These are phyloP conservation scores for Claviceps africana DNA, from an alignment of 2,329 filamentous ascomycete genomes.

Conservation along the genomic window DNA sequence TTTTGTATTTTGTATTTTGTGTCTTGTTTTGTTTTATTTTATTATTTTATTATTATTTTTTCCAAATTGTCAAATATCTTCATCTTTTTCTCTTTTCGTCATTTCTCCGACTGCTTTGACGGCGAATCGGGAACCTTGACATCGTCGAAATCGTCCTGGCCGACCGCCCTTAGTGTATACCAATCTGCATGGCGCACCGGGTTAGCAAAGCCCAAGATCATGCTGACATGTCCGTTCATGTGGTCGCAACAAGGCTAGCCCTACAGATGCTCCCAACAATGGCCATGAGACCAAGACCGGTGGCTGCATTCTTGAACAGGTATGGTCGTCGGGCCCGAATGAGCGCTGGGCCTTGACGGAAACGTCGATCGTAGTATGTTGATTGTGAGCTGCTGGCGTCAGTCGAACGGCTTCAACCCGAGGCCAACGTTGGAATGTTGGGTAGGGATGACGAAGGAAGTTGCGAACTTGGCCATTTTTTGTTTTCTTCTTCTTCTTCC, in stretches of 20 bases:
- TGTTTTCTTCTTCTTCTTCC: neutral
- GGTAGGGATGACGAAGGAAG: neutral
- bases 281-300: slow-evolving; percentile 59
- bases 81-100: neutral
- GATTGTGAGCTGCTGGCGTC: slow-evolving; percentile 26
- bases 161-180: slow-evolving; percentile 65
- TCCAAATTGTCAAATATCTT: no score
- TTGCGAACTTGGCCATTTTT: slow-evolving; percentile 2
- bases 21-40: slow-evolving; percentile 6
- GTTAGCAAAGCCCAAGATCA: neutral
- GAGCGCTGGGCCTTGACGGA: slow-evolving; percentile 74
- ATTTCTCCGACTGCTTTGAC: slow-evolving; percentile 26
- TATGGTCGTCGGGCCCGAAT: slow-evolving; percentile 87
- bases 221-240: neutral
- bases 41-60: neutral
- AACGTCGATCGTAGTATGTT: slow-evolving; percentile 84
- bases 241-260: slow-evolving; percentile 12
- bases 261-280: slow-evolving; percentile 85
- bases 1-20: slow-evolving; percentile 13
- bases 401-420: neutral
- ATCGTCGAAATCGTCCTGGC: slow-evolving; percentile 94
- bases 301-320: slow-evolving; percentile 74
- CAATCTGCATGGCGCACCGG: slow-evolving; percentile 26
- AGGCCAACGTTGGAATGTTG: neutral
- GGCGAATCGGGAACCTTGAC: slow-evolving; percentile 75